A percentile compares a stretch with the other conserved stretches of the same genome.
Conservation (phyloP, 2,329 filamentous ascomycete genomes). For the Endothia cerciana region DNA sequence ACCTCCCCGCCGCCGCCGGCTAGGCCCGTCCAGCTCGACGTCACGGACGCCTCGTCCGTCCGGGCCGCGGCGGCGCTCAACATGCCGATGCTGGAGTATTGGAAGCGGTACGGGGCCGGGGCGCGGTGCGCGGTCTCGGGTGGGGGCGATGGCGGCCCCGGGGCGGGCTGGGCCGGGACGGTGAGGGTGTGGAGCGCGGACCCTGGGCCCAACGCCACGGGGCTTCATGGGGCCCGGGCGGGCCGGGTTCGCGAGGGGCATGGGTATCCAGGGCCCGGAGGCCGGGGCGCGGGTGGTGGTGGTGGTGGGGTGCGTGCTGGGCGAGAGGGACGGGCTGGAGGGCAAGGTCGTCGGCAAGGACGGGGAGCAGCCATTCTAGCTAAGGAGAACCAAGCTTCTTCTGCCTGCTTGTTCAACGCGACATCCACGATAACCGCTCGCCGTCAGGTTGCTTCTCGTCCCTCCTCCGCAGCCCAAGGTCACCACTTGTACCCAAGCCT, state of each 20-base stretch:
- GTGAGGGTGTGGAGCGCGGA: conserved; percentile 20
- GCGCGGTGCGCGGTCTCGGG: background rate
- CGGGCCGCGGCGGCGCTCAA: conserved; percentile 35
- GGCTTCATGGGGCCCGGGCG: conserved; percentile 17
- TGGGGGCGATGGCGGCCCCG: background rate
- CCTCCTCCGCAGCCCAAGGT: no score
- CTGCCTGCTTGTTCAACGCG: no score
- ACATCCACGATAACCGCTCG: no score
- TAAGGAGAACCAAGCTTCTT: no score
- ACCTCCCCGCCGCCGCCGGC: background rate
- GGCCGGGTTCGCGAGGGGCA: conserved; percentile 7
- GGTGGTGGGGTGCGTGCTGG: conserved; percentile 13
- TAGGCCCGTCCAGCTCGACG: conserved; percentile 30
- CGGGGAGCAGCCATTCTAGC: background rate
- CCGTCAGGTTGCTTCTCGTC: no score
- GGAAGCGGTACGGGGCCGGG: conserved; percentile 18
- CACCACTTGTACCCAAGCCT: no score
- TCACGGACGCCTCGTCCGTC: conserved; percentile 31
- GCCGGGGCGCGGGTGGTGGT: conserved; percentile 8
- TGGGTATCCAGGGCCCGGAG: conserved; percentile 14
- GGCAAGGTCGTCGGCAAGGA: conserved; percentile 9
- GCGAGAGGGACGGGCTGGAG: conserved; percentile 14
- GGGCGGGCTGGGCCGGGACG: background rate
- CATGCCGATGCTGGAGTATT: conserved; percentile 35
- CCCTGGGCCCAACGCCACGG: background rate